Conservation (phyloP, 768 basidiomycete genomes). For the Serendipita sp. region DNA sequence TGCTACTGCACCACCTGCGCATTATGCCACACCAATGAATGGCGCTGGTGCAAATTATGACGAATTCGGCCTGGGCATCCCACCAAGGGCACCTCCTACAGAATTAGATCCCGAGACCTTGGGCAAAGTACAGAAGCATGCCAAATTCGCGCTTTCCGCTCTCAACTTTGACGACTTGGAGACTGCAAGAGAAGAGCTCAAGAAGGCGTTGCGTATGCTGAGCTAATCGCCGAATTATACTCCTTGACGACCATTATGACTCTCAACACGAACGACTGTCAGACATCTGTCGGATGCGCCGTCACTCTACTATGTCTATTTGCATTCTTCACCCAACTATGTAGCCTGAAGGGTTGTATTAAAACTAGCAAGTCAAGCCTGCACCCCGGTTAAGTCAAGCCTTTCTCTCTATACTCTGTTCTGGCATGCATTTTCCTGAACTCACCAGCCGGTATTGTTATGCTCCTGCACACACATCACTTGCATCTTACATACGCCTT, state of each 20-base stretch:
- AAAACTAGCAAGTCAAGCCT: not conserved
- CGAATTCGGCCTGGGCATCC: not conserved
- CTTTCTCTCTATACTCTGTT: not conserved
- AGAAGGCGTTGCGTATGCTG: constrained; percentile 51
- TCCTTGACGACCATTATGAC: not conserved
- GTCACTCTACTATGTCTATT: not conserved
- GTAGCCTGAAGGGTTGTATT: constrained; percentile 5
- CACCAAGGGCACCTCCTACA: not conserved
- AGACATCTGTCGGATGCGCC: not conserved
- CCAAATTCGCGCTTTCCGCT: constrained; percentile 84
- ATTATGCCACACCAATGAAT: not conserved
- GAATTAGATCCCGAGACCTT: constrained; percentile 52
- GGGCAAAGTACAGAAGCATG: constrained; percentile 75
- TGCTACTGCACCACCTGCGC: not conserved
- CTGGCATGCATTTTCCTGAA: not conserved
- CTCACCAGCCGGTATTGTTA: not conserved
- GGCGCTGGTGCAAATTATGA: not conserved
- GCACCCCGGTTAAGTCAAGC: not conserved
- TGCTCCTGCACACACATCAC: not conserved
- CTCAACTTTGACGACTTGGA: constrained; percentile 88
- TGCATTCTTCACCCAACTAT: not conserved
- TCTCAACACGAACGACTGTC: not conserved
- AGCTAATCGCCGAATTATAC: constrained; percentile 19
- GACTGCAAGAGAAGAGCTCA: constrained; percentile 71
- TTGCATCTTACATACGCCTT: not conserved